Evolutionary conservation across 306 rosid species (phyloP), one percentile per base, ranked within the genome.

Genomic region (Vicia villosa): DNA sequence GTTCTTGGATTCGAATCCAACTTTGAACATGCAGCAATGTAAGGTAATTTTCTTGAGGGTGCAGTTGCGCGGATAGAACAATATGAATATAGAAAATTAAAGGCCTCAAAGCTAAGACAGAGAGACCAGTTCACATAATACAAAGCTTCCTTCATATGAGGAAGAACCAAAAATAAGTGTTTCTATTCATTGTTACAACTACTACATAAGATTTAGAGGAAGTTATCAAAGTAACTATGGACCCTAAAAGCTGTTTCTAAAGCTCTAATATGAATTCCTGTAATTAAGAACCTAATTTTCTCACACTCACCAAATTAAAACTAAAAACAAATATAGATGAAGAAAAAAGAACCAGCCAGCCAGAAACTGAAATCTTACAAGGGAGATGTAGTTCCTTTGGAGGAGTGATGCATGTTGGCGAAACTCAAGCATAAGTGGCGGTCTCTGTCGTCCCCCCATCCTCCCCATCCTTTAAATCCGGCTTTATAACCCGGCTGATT

Each of bases 401-500:
- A 69, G 73, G 82, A 67, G 74, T 52, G 80, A 85, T 95, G 89
- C 91, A 91, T 87, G 43, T 38, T 82, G 54, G 96, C 85, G 68
- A 95, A 95, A 77, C 79, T 77, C 80, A 91, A 70, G 81, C 99
- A 95, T 70, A 95, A 83, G 26, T 52, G 74, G 41, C 83, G 94
- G 69, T 95, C 97, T 81, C 99, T 78, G 66, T 81, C 60, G 47
- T 95, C 99, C 1, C 99, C 97, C 99, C 99, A 95, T 26, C 99
- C 99, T 11, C 99, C 99, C 99, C 97, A 91, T 37, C 99, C 99
- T 77, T 83, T 84, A 81, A 95, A 91, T 38, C 97, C 97, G 14
- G 97, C 96, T 69, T 86, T 81, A 74, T 95, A 95, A 12, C 99
- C 97, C 1, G 97, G 87, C 71, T 95, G 97, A 65, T 79, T 67